Evolutionary conservation across 441 rosid species (phyloP).

Genomic region (Monsonia emarginata): DNA sequence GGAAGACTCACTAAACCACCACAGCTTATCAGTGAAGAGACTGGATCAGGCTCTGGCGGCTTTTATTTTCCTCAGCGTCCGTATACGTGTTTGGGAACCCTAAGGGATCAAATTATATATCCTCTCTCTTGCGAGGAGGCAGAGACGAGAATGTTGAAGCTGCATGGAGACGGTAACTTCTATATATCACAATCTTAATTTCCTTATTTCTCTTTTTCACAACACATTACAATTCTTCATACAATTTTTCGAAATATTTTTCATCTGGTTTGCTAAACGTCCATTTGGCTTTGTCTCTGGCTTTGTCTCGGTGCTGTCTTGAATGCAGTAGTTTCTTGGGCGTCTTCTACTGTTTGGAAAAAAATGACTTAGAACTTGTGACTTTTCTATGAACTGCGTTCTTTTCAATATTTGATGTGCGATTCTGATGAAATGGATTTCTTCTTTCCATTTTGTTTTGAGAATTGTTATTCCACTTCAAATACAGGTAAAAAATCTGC

Average conservation of each 20-base stretch:
- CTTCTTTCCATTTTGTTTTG: background rate
- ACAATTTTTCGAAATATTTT: too few relatives aligned
- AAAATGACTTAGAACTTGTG: background rate
- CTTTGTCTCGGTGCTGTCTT: too few relatives aligned
- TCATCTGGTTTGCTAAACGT: too few relatives aligned
- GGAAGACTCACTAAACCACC: slow-evolving; percentile 72
- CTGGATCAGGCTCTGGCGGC: slow-evolving; percentile 54
- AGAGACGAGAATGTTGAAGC: slow-evolving; percentile 37
- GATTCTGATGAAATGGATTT: too few relatives aligned
- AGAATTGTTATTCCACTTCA: slow-evolving; percentile 12
- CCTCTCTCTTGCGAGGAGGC: slow-evolving; percentile 92
- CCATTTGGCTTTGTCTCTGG: too few relatives aligned
- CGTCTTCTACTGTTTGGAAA: background rate
- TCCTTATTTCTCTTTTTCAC: too few relatives aligned
- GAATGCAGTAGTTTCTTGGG: too few relatives aligned
- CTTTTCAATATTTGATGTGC: background rate
- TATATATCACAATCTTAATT: slow-evolving; percentile 1
- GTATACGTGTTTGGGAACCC: slow-evolving; percentile 91
- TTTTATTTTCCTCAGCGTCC: slow-evolving; percentile 96
- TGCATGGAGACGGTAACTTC: slow-evolving; percentile 44
- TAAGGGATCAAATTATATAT: slow-evolving; percentile 97
- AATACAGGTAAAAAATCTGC: slow-evolving; percentile 39
- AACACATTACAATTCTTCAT: too few relatives aligned
- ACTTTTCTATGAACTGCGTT: background rate
- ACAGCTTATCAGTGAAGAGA: slow-evolving; percentile 39